These are phyloP conservation scores for Viola odorata DNA, from an alignment of 345 rosid species.

Conservation along the genomic window DNA sequence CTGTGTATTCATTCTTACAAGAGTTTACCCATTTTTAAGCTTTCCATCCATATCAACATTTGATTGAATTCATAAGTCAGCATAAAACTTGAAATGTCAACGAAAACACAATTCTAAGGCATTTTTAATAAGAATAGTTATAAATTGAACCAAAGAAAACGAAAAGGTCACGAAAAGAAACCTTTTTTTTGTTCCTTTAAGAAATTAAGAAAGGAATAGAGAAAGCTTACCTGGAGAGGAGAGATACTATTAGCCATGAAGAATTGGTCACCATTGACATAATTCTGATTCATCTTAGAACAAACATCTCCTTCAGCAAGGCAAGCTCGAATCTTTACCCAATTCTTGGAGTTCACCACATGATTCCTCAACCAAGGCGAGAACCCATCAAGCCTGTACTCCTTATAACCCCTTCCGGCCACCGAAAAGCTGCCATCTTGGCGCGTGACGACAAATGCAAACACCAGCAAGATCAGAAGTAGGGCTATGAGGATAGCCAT, in stretches of 20 bases:
- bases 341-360: constrained; percentile 48
- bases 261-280: constrained; percentile 67
- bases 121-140: background rate
- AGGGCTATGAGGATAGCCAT: constrained; percentile 80
- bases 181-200: too few species aligned
- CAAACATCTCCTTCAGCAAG: constrained; percentile 61
- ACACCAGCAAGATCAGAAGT: constrained; percentile 58
- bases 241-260: constrained; percentile 43
- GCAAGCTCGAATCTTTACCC: constrained; percentile 67
- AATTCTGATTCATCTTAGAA: constrained; percentile 48
- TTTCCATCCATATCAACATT: too few species aligned
- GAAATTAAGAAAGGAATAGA: background rate
- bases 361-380: constrained; percentile 70
- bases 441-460: constrained; percentile 77
- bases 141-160: background rate
- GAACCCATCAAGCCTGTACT: constrained; percentile 64
- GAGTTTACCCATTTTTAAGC: background rate
- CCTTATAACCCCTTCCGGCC: constrained; percentile 58
- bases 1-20: background rate
- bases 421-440: constrained; percentile 61
- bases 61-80: too few species aligned
- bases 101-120: background rate
- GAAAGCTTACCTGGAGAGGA: constrained; percentile 64
- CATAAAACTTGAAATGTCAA: background rate
- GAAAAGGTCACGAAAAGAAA: too few species aligned